Conservation (phyloP, 495 filamentous ascomycete species). For the Tuber magnatum region DNA sequence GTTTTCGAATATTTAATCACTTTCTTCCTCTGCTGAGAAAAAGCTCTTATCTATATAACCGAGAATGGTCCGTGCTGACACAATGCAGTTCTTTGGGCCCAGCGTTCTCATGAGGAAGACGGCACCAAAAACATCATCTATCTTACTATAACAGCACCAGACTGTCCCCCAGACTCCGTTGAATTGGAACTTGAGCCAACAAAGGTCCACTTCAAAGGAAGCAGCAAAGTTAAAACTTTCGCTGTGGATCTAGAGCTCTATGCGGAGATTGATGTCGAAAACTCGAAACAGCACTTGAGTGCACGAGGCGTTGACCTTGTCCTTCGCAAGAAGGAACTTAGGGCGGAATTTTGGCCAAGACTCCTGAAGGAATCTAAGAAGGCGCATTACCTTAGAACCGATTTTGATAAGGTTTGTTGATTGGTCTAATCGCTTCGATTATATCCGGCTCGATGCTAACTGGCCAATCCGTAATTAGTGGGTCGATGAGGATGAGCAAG, state of each 20-base stretch:
- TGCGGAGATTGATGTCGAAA: slow-evolving; percentile 76
- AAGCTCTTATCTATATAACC: not conserved
- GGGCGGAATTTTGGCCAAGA: slow-evolving; percentile 87
- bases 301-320: slow-evolving; percentile 79
- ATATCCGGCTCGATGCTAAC: not conserved
- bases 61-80: not conserved
- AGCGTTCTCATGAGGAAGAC: slow-evolving; percentile 79
- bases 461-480: slow-evolving; percentile 50
- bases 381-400: slow-evolving; percentile 94
- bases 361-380: slow-evolving; percentile 83
- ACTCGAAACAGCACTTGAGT: slow-evolving; percentile 75
- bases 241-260: slow-evolving; percentile 81
- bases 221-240: slow-evolving; percentile 74
- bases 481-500: slow-evolving; percentile 99
- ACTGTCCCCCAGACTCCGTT: slow-evolving; percentile 61
- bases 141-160: slow-evolving; percentile 78
- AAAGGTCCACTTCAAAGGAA: slow-evolving; percentile 70
- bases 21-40: not conserved
- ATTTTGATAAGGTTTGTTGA: slow-evolving; percentile 81
- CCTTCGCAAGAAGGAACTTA: slow-evolving; percentile 91
- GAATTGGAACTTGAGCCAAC: slow-evolving; percentile 73
- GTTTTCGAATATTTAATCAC: not conserved
- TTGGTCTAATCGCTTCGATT: not conserved
- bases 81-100: slow-evolving; percentile 81
- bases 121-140: slow-evolving; percentile 83